Evolutionary conservation across 768 basidiomycete genomes (phyloP), one percentile per base, ranked within the genome.

Genomic region (Macrolepiota albuminosa): DNA sequence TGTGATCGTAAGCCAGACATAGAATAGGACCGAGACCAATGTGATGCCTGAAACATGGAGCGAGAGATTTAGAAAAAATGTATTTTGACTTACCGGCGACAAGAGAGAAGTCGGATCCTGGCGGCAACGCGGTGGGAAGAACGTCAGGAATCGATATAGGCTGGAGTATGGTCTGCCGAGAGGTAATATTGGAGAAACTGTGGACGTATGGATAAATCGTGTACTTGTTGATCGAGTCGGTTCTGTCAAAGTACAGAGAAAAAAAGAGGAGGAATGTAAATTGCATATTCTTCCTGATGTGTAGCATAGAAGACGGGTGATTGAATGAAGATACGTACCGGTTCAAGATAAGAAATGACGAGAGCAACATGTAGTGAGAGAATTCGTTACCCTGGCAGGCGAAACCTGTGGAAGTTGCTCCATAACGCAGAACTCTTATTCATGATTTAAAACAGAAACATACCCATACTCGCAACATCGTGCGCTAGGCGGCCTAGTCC

Each of bases 361-460:
- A 79, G 5, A 98, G 84, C 13, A 98, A 81, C 94, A 95, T 96
- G 72, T 93, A 93, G 64, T 95, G 90, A 36, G 92, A 94, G 70
- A 97, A 97, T 72, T 98, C 95, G 69, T 97, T 97, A 24, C 91
- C 95, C 72, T 96, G 95, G 63, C 90, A 93, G 1, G 89, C 75
- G 65, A 94, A 98, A 4, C 95, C 95, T 94, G 42, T 31, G 6
- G 9, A 16, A 13, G 14, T 11, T 11, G 6, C 3, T 31, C 29
- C 18, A 21, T 56, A 47, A 42, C 18, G 7, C 16, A 50, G 0
- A 48, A 16, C 52, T 42, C 34, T 54, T 11, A 14, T 46, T 63
- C 6, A 3, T 2, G 36, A 26, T 39, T 42, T 50, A 4, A 24
- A 13, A 50, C 52, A 37, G 53, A 33, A 39, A 61, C 77, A 37